Conservation (phyloP, 2,329 filamentous ascomycete genomes). For the Arthrobotrys conoides region DNA sequence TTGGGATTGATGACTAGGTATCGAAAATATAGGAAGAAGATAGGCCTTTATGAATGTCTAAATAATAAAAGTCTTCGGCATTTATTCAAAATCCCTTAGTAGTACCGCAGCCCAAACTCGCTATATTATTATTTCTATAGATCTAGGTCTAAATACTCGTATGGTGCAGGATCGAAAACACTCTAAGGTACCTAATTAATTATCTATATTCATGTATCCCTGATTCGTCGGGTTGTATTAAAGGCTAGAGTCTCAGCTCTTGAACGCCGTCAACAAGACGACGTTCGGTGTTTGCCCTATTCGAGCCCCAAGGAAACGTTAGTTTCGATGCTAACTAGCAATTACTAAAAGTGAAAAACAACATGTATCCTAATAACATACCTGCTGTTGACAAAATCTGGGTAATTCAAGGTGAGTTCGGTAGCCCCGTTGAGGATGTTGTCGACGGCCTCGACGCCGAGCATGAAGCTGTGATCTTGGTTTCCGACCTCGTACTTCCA, state of each 20-base stretch:
- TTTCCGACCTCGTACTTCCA: conserved; percentile 89
- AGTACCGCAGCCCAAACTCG: neutral
- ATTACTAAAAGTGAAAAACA: too few species aligned
- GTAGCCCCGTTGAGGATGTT: conserved; percentile 89
- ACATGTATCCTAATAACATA: conserved; percentile 13
- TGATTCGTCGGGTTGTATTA: neutral
- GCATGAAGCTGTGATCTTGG: conserved; percentile 92
- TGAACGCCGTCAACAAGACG: conserved; percentile 66
- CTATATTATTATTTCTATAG: conserved; percentile 24
- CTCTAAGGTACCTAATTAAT: too few species aligned
- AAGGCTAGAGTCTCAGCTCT: conserved; percentile 32
- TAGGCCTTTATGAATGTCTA: neutral
- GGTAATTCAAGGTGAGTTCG: conserved; percentile 95
- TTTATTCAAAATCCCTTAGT: neutral
- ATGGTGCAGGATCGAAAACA: conserved; percentile 2
- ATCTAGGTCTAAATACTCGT: conserved; percentile 24
- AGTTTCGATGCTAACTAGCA: neutral
- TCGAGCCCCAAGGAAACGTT: neutral
- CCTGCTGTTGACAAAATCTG: conserved; percentile 87
- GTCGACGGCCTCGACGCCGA: conserved; percentile 93
- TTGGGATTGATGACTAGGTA: conserved; percentile 1
- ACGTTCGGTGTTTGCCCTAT: conserved; percentile 67
- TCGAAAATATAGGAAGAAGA: neutral
- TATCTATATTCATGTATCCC: too few species aligned
- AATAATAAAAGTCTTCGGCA: conserved; percentile 4